Evolutionary conservation across 1,284 basidiomycete genomes (phyloP).

Genomic region (Entoloma clypeatum): DNA sequence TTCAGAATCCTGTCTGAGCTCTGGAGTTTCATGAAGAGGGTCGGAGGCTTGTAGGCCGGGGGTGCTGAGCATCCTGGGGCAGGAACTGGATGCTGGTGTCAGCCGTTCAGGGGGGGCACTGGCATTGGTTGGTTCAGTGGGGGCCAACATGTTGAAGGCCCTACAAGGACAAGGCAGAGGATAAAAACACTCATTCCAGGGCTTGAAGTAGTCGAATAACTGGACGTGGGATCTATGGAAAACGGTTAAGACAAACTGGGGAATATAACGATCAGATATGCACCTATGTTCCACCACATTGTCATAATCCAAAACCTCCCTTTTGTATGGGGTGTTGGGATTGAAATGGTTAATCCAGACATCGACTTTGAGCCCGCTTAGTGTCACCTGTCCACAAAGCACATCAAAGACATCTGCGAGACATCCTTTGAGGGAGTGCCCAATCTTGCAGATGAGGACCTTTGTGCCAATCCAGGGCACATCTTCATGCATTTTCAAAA

Average conservation of each 20-base stretch:
- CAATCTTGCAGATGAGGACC: neutral
- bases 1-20: too few species aligned
- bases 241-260: neutral
- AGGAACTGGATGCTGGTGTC: too few species aligned
- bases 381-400: neutral
- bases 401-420: constrained; percentile 1
- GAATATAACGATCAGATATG: neutral
- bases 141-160: too few species aligned
- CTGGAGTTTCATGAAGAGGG: too few species aligned
- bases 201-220: neutral
- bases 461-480: neutral
- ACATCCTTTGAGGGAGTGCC: neutral
- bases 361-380: neutral
- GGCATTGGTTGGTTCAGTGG: neutral
- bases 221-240: constrained; percentile 2
- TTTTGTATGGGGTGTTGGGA: constrained; percentile 1
- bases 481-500: neutral
- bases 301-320: constrained; percentile 4
- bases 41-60: too few species aligned
- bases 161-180: neutral
- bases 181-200: neutral
- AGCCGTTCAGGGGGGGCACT: too few species aligned
- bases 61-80: too few species aligned
- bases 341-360: constrained; percentile 1
- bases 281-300: constrained; percentile 1